These are phyloP conservation scores for Jackrogersella multiformis DNA, from an alignment of 495 filamentous ascomycete species.

Conservation along the genomic window DNA sequence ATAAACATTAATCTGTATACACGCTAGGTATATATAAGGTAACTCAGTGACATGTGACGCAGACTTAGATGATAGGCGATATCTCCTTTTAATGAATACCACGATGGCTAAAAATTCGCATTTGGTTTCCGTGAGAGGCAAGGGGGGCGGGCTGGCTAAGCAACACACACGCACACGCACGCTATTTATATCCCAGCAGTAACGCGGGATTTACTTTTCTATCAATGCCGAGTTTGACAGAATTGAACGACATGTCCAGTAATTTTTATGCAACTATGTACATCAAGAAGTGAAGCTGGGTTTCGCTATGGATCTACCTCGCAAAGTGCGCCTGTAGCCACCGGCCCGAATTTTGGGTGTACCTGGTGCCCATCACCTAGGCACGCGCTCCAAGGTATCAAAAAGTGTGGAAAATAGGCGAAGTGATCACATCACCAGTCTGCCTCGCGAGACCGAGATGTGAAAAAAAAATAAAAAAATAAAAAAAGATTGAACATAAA, in stretches of 20 bases:
- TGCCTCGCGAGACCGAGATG: not conserved
- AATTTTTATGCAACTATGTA: slow-evolving; percentile 32
- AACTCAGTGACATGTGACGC: no score
- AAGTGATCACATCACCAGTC: not conserved
- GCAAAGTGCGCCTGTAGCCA: not conserved
- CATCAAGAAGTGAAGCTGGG: slow-evolving; percentile 33
- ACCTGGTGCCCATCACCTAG: not conserved
- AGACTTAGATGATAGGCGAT: no score
- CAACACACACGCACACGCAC: no score
- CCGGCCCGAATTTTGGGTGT: slow-evolving; percentile 1
- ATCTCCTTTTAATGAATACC: no score
- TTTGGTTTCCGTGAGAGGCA: no score
- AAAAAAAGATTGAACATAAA: not conserved
- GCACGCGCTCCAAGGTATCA: not conserved
- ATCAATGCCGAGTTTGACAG: not conserved
- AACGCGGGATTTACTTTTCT: no score
- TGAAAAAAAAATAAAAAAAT: not conserved
- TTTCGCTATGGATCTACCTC: not conserved
- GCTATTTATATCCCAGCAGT: not conserved
- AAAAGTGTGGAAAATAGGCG: slow-evolving; percentile 6
- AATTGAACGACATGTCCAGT: slow-evolving; percentile 25
- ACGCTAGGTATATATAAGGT: no score
- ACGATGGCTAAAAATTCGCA: no score
- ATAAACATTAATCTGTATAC: no score
- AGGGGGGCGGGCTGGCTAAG: no score